Evolutionary conservation across 257 asterid species (phyloP), one percentile per base, ranked within the genome.

Genomic region (Sherardia arvensis): DNA sequence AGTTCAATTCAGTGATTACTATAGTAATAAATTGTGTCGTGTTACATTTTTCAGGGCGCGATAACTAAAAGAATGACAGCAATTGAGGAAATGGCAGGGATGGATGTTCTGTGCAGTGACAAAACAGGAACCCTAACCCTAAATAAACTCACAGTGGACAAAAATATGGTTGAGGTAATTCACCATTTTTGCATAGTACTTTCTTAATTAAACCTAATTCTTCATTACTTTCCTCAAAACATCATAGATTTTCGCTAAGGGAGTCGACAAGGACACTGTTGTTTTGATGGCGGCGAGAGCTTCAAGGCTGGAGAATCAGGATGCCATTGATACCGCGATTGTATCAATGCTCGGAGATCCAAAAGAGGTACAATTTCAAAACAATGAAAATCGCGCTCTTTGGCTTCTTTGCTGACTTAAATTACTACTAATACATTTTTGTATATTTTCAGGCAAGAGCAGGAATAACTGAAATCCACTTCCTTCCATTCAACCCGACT

Each of bases 401-500:
- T 15, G 29, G n/a, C 32, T 57, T 33, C 47, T 43, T n/a, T 47
- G 32, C 47, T 21, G 25, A 11, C 22, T 29, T 28, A 29, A 51
- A 65, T 1, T 17, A 9, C 48, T 53, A 30, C 9, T n/a, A 1
- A 4, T 29, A 2, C 11, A 2, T 20, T 21, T 29, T 34, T 53
- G n/a, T n/a, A n/a, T n/a, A n/a, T 25, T 57, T 17, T 0, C 36
- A 81, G 91, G 95, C 91, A 3, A 81, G 88, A 7, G 88, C 88
- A 27, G 91, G 88, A 64, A 81, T 83, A 32, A 79, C 79, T n/a
- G 94, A 86, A 61, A 74, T 83, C 45, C 91, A 86, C 70, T 86
- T 86, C 78, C 85, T 86, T 40, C 95, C 95, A 7, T 84, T 86
- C 73, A 86, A 86, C 59, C 95, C 95, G 10, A 82, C 86, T 34